A percentile compares a stretch with the other conserved stretches of the same genome.
These are phyloP conservation scores for Collariella sp. DNA, from an alignment of 495 filamentous ascomycete genomes.

Conservation along the genomic window DNA sequence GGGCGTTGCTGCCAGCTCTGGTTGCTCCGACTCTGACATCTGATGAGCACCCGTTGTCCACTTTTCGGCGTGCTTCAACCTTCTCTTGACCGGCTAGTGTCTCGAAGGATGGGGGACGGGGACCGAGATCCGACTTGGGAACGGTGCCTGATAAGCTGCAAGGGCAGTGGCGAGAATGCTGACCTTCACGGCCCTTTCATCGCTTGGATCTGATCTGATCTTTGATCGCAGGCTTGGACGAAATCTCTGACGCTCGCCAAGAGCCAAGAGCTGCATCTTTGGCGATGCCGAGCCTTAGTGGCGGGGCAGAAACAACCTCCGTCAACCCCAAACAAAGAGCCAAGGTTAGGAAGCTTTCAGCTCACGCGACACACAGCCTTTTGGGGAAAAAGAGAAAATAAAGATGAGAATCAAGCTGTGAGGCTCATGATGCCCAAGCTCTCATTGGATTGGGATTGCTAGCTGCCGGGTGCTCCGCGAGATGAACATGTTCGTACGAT, in stretches of 20 bases:
- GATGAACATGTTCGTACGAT: not conserved
- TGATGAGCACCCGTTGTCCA: not conserved
- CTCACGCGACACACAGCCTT: no score
- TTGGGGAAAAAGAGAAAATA: no score
- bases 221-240: not conserved
- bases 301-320: not conserved
- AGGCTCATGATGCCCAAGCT: not conserved
- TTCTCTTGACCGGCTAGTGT: no score
- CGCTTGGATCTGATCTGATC: no score
- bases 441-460: not conserved
- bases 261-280: not conserved
- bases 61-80: no score
- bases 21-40: not conserved
- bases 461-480: not conserved
- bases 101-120: no score
- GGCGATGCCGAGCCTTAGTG: not conserved
- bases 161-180: not conserved
- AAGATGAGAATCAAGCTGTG: not conserved
- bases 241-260: constrained; percentile 1
- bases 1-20: not conserved
- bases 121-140: no score
- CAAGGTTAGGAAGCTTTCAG: no score
- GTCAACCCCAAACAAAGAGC: not conserved
- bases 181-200: no score
- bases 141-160: not conserved